Percentiles rank a stretch among this genome's conserved stretches.
These are phyloP conservation scores for Glycine latifolia DNA, from an alignment of 306 rosid genomes.

Conservation along the genomic window DNA sequence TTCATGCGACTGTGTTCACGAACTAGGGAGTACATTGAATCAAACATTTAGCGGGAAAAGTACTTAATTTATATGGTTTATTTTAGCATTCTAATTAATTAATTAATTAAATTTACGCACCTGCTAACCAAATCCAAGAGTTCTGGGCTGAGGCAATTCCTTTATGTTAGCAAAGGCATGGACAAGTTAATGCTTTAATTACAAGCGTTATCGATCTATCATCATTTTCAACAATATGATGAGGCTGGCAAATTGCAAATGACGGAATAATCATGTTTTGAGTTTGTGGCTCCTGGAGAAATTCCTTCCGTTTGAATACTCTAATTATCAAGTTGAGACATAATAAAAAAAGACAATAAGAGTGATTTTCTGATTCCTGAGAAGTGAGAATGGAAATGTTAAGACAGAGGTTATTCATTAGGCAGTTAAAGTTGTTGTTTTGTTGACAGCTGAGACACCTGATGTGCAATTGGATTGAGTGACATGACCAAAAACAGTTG, in stretches of 20 bases:
- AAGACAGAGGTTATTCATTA: not conserved
- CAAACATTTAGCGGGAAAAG: too few species aligned
- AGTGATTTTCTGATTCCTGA: not conserved
- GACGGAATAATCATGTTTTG: not conserved
- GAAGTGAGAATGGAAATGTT: not conserved
- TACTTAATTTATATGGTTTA: too few species aligned
- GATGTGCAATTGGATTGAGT: slow-evolving; percentile 19
- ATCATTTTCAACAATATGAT: slow-evolving; percentile 27
- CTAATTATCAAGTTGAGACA: too few species aligned
- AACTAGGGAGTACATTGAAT: too few species aligned
- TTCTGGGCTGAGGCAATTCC: too few species aligned
- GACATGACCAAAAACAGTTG: not conserved
- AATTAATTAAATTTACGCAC: too few species aligned
- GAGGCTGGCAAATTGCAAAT: slow-evolving; percentile 30
- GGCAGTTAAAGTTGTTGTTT: not conserved
- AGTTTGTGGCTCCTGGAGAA: not conserved
- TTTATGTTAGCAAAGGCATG: not conserved
- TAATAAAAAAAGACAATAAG: not conserved
- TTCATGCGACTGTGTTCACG: too few species aligned
- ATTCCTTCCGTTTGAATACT: too few species aligned
- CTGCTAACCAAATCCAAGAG: too few species aligned
- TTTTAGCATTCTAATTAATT: too few species aligned
- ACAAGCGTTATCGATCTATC: slow-evolving; percentile 14
- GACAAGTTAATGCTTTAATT: slow-evolving; percentile 27
- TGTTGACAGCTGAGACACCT: not conserved